Conservation (phyloP, 495 filamentous ascomycete species). For the Extremus antarcticus region DNA sequence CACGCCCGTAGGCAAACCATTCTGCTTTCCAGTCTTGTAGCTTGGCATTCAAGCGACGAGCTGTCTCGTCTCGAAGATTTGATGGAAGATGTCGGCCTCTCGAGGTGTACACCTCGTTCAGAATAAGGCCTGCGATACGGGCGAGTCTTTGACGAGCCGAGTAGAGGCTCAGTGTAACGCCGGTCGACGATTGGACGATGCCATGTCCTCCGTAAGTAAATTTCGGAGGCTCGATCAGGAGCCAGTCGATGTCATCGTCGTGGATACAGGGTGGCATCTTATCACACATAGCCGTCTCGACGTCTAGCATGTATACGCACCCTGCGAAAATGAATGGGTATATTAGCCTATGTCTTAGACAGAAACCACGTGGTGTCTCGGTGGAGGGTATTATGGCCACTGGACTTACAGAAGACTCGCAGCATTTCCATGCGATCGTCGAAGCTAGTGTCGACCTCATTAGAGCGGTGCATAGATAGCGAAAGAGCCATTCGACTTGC, state of each 20-base stretch:
- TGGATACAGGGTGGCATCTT: neutral
- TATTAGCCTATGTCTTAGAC: too few relatives aligned
- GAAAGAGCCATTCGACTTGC: neutral
- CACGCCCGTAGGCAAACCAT: neutral
- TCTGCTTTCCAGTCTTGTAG: neutral
- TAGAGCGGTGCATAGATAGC: neutral
- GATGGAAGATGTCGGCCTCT: neutral
- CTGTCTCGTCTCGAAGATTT: neutral
- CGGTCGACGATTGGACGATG: neutral
- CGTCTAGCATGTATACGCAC: neutral
- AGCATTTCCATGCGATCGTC: neutral
- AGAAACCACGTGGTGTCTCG: too few relatives aligned
- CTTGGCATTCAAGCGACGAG: neutral
- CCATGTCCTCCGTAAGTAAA: neutral
- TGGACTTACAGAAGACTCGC: neutral
- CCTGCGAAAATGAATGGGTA: too few relatives aligned
- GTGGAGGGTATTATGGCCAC: too few relatives aligned
- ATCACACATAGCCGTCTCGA: neutral
- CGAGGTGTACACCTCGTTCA: neutral
- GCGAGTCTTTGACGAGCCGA: neutral
- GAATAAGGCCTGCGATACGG: neutral
- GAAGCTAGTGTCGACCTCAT: neutral
- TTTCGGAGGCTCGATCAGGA: neutral
- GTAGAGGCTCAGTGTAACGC: neutral
- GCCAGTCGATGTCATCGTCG: neutral